Evolutionary conservation across 1,284 basidiomycete species (phyloP).

Genomic region (Tilletia setariae): DNA sequence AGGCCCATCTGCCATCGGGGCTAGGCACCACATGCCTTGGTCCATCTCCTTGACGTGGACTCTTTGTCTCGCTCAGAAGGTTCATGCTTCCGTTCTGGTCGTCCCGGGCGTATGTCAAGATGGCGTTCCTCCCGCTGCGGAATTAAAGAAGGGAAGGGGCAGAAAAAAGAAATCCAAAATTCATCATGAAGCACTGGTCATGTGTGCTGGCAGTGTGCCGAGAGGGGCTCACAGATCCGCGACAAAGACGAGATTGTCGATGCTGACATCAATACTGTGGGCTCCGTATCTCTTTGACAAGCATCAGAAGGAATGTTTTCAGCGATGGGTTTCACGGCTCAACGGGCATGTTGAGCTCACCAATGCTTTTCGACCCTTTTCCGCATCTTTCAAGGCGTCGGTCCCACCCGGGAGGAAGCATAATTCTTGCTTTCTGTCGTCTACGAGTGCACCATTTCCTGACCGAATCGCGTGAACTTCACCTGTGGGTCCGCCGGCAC

Average conservation of each 20-base stretch:
- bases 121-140: constrained; percentile 36
- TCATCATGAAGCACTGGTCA: neutral
- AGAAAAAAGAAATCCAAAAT: neutral
- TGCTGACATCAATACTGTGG: constrained; percentile 33
- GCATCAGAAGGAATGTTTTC: neutral
- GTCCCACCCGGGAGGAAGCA: constrained; percentile 32
- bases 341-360: neutral
- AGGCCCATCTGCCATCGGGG: constrained; percentile 31
- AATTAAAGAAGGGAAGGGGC: neutral
- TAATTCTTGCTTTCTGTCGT: constrained; percentile 29
- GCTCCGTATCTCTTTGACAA: constrained; percentile 32
- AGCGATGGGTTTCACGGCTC: neutral
- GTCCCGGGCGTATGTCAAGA: constrained; percentile 32
- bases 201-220: neutral
- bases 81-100: constrained; percentile 19
- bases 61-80: constrained; percentile 25
- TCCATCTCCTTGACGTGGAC: constrained; percentile 32
- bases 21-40: constrained; percentile 45
- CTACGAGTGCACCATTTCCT: constrained; percentile 28
- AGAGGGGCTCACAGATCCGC: constrained; percentile 28
- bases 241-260: constrained; percentile 32
- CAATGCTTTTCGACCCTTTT: constrained; percentile 37
- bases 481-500: constrained; percentile 47
- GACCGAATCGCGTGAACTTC: constrained; percentile 36
- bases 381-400: constrained; percentile 26